Percentiles rank a stretch among this genome's conserved stretches.
Conservation (phyloP, 805 yeast species). For the Yamadazyma nakazawae region DNA sequence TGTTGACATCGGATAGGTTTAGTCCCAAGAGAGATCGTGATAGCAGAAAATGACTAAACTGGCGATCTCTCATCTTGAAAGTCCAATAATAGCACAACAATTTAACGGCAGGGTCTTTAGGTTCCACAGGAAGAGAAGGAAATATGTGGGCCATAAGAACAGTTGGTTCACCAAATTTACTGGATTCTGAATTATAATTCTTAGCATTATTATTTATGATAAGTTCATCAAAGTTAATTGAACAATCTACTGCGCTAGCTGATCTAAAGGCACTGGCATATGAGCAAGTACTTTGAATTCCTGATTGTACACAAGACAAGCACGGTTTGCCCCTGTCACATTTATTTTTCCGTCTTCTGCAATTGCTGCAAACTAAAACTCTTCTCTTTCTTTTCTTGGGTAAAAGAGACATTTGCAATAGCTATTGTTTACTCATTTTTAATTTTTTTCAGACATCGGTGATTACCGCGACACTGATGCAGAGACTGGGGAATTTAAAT, state of each 20-base stretch:
- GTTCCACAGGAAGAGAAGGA: slow-evolving; percentile 9
- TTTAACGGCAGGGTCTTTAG: slow-evolving; percentile 8
- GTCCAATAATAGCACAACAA: slow-evolving; percentile 11
- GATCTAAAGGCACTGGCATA: not conserved
- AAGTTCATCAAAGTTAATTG: not conserved
- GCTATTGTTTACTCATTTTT: too few species aligned
- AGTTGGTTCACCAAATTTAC: not conserved
- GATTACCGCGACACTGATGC: too few species aligned
- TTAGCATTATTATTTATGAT: not conserved
- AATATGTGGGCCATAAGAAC: slow-evolving; percentile 1
- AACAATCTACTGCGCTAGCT: too few species aligned
- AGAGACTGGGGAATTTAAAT: too few species aligned
- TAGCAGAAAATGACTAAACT: slow-evolving; percentile 4
- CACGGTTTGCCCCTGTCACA: slow-evolving; percentile 19
- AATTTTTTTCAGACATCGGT: too few species aligned
- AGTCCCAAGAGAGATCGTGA: slow-evolving; percentile 8
- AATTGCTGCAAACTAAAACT: slow-evolving; percentile 16
- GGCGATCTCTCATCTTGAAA: slow-evolving; percentile 5
- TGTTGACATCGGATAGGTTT: not conserved
- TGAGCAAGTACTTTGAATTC: slow-evolving; percentile 9
- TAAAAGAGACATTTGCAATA: slow-evolving; percentile 13
- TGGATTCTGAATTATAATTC: not conserved
- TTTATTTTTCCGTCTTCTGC: slow-evolving; percentile 17
- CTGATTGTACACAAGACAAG: slow-evolving; percentile 11
- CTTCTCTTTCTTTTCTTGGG: slow-evolving; percentile 17